Evolutionary conservation across 805 yeast genomes (phyloP).

Genomic region (Starmera amethionina): DNA sequence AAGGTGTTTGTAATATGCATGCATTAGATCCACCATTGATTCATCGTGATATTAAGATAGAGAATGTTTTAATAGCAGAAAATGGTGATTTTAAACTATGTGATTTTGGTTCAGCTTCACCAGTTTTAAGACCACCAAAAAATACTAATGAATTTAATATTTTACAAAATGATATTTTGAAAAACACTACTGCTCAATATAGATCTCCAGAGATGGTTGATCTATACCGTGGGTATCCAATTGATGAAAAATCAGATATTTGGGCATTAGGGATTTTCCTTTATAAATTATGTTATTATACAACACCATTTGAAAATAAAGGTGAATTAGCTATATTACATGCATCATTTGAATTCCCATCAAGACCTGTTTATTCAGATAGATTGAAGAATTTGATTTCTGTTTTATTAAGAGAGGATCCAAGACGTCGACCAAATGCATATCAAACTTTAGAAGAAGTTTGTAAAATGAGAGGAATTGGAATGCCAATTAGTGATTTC

Average conservation of each 20-base stretch:
- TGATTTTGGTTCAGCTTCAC: slow-evolving; percentile 77
- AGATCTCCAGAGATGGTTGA: slow-evolving; percentile 83
- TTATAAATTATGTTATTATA: slow-evolving; percentile 70
- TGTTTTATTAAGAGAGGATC: slow-evolving; percentile 54
- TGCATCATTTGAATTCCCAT: slow-evolving; percentile 43
- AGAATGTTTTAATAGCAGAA: slow-evolving; percentile 59
- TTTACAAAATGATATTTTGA: slow-evolving; percentile 60
- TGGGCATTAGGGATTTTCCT: slow-evolving; percentile 81
- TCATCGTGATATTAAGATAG: slow-evolving; percentile 78
- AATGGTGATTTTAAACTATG: slow-evolving; percentile 57
- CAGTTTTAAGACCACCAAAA: slow-evolving; percentile 52
- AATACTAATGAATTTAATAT: slow-evolving; percentile 48
- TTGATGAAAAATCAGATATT: slow-evolving; percentile 74
- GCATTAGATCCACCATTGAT: slow-evolving; percentile 59
- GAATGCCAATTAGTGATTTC: slow-evolving; percentile 30
- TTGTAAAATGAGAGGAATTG: slow-evolving; percentile 45
- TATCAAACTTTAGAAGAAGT: slow-evolving; percentile 63
- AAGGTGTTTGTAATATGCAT: slow-evolving; percentile 75
- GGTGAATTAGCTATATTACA: slow-evolving; percentile 57
- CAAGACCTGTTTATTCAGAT: slow-evolving; percentile 47
- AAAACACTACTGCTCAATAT: slow-evolving; percentile 79
- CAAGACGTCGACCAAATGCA: slow-evolving; percentile 63
- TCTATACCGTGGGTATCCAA: slow-evolving; percentile 53
- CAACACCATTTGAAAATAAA: slow-evolving; percentile 68
- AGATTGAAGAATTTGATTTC: slow-evolving; percentile 55